phyloP scores from a whole-genome alignment of 2,329 filamentous ascomycete genomes.

The Pseudogymnoascus sp. region DNA sequence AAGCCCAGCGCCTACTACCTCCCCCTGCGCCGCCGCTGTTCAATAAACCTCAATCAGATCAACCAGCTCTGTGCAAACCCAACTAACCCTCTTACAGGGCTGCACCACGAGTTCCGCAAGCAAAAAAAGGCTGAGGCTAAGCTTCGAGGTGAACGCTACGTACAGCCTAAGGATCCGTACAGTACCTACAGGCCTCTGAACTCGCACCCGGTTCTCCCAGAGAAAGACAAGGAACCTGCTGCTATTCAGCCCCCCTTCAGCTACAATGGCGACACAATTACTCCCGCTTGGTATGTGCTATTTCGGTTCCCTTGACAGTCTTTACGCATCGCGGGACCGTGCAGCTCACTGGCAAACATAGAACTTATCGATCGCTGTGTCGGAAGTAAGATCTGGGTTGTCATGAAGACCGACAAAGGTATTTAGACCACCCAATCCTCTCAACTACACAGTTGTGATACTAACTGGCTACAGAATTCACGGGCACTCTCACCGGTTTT shows the following conservation, averaged over 20 bases:
- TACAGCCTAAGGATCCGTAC: not conserved
- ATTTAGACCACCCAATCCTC: conserved; percentile 19
- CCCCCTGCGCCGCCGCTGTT: not conserved
- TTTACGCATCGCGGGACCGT: not conserved
- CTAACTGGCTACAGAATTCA: conserved; percentile 63
- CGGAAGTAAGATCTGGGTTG: conserved; percentile 93
- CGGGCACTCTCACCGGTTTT: conserved; percentile 87
- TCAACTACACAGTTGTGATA: not conserved
- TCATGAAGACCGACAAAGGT: conserved; percentile 99
- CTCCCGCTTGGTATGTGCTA: conserved; percentile 57
- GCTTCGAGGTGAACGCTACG: not conserved
- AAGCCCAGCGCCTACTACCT: not conserved
- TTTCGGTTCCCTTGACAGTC: conserved; percentile 11
- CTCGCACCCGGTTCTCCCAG: not conserved
- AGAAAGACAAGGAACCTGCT: not conserved
- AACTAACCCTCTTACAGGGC: not conserved
- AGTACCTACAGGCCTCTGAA: not conserved
- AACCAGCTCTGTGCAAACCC: not conserved
- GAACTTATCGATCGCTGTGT: conserved; percentile 99
- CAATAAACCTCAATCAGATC: not conserved
- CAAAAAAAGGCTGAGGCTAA: not conserved
- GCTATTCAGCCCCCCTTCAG: not conserved
- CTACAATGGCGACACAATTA: conserved; percentile 55
- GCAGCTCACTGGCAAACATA: conserved; percentile 32
- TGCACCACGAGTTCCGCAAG: conserved; percentile 3